Percentiles rank a stretch among this genome's conserved stretches.
These are phyloP conservation scores for Rhizopogon vesiculosus DNA, from an alignment of 768 basidiomycete genomes.

Conservation along the genomic window DNA sequence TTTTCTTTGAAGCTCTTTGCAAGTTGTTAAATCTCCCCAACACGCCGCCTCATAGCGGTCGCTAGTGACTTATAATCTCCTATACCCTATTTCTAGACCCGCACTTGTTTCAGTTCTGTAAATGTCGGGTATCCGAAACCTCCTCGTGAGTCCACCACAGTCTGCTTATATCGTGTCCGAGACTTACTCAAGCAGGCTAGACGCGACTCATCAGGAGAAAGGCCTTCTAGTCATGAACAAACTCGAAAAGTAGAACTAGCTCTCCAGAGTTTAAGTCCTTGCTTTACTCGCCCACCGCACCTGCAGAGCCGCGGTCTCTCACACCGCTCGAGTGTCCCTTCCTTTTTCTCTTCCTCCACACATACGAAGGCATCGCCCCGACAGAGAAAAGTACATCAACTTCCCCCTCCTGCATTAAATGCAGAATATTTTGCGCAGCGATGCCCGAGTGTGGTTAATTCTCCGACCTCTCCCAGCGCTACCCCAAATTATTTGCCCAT, in stretches of 20 bases:
- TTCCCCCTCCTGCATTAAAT: neutral
- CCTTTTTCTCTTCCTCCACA: neutral
- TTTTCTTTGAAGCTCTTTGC: no score
- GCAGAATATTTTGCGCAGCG: neutral
- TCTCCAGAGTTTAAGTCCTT: neutral
- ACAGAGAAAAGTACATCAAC: neutral
- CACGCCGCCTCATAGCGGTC: no score
- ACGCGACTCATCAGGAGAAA: neutral
- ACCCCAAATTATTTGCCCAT: neutral
- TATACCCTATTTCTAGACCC: no score
- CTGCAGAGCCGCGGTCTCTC: neutral
- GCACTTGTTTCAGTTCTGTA: neutral
- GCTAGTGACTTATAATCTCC: no score
- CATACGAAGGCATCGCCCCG: neutral
- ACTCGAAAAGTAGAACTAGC: neutral
- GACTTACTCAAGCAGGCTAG: neutral
- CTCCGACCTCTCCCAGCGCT: neutral
- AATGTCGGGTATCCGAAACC: neutral
- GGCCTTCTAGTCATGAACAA: neutral
- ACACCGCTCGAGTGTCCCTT: neutral
- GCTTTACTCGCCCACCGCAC: neutral
- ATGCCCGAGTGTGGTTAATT: no score
- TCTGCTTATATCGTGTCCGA: neutral
- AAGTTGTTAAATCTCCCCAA: no score
- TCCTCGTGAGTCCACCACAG: neutral